Evolutionary conservation across 176 grass and related monocot genomes (phyloP), one percentile per base, ranked within the genome.

Genomic region (Cenchrus purpureus): DNA sequence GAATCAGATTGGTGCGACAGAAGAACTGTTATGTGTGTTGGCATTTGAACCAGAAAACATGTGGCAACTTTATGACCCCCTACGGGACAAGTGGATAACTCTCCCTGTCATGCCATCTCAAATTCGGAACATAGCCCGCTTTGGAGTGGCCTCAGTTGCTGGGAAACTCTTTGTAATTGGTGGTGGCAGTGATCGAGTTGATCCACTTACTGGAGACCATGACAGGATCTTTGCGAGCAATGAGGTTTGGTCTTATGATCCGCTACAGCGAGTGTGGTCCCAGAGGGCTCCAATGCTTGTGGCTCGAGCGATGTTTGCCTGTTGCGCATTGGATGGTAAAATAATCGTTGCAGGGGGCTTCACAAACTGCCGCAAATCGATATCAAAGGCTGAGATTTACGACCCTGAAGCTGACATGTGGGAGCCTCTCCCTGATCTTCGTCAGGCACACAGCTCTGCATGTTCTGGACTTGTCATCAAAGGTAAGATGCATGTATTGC

Each of bases 131-230:
- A 89, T 99, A 80, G 97, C 93, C 5, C 93, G 97, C 56, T 96
- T 94, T 68, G 97, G 97, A 17, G 89, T 87, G 74, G 90, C 83
- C 55, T 91, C 97, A 43, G 82, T 99, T 79, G 65, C 85, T 65
- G 93, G 97, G 17, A 99, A 99, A 68, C 91, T 99, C 76, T 99
- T 91, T 84, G 91, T 99, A 42, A 96, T 99, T 73, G 97, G 97
- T 50, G 97, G 97, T 79, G 97, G 97, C 45, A 96, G 93, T 76
- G 97, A 99, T 79, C 70, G 91, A 78, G 97, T 99, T 71, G 97
- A 99, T 74, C 97, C 91, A 2, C 91, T 92, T 85, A 98, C 93
- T 32, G 97, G 97, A 56, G 97, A 99, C 62, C 91, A 99, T 61
- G 97, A 99, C 42, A 78, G 82, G 32, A 90, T 99, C 79, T 99